These are phyloP conservation scores for Lasiodiplodia theobromae DNA, from an alignment of 2,329 filamentous ascomycete species.

Conservation along the genomic window DNA sequence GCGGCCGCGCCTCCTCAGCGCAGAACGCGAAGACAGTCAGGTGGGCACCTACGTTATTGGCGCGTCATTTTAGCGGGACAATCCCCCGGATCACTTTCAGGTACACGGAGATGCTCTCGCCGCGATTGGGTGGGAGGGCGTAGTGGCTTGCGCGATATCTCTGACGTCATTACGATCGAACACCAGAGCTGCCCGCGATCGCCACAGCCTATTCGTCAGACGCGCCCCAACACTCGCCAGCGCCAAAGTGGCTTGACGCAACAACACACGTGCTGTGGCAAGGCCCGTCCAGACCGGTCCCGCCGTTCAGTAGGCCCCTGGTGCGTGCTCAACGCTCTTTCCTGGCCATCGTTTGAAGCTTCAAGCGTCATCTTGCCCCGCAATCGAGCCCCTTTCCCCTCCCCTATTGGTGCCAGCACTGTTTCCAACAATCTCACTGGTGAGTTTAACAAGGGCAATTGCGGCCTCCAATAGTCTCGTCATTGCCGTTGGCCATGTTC, in stretches of 20 bases:
- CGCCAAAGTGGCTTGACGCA: constrained; percentile 21
- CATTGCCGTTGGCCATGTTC: not conserved
- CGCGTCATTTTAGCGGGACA: constrained; percentile 21
- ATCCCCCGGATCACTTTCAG: constrained; percentile 22
- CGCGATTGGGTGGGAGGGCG: constrained; percentile 2
- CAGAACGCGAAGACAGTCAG: not conserved
- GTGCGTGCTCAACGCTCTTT: not conserved
- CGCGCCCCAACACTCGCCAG: not conserved
- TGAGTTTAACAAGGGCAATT: not conserved
- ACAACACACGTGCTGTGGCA: constrained; percentile 8
- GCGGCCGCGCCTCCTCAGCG: not conserved
- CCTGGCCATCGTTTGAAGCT: not conserved
- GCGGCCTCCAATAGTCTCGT: not conserved
- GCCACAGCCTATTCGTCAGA: not conserved
- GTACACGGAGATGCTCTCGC: not conserved
- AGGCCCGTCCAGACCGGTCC: constrained; percentile 11
- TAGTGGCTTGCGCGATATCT: constrained; percentile 6
- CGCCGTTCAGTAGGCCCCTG: not conserved
- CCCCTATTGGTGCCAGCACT: not conserved
- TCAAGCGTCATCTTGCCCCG: constrained; percentile 21
- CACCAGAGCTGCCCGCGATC: not conserved
- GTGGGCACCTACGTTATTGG: constrained; percentile 20
- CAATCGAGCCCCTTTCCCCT: not conserved
- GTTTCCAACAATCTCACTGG: not conserved
- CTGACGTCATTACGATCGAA: constrained; percentile 15